Conservation (phyloP, 495 filamentous ascomycete species). For the Penicillium subrubescens region DNA sequence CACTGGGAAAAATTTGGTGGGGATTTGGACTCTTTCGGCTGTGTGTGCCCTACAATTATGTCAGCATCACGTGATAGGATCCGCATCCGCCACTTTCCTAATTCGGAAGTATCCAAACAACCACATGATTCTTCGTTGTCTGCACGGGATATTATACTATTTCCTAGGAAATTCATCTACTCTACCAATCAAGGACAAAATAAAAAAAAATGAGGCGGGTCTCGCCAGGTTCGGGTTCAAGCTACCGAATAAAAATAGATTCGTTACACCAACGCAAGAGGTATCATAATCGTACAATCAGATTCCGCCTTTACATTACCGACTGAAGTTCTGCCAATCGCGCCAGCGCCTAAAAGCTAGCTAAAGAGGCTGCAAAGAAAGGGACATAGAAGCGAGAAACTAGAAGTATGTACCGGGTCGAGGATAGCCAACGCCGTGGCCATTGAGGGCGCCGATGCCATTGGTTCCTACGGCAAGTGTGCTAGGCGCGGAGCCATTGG, state of each 20-base stretch:
- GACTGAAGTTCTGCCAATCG: slow-evolving; percentile 25
- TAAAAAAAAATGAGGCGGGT: not conserved
- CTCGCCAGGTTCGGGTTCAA: not conserved
- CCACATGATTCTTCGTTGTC: not conserved
- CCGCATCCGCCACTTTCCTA: not conserved
- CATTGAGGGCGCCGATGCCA: slow-evolving; percentile 36
- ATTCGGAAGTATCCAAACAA: not conserved
- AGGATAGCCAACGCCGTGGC: slow-evolving; percentile 43
- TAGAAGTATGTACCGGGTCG: slow-evolving; percentile 53
- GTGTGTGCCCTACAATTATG: slow-evolving; percentile 47
- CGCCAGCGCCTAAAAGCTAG: slow-evolving; percentile 30
- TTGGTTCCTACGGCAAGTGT: slow-evolving; percentile 27
- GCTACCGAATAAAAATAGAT: slow-evolving; percentile 28
- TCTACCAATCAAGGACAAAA: not conserved
- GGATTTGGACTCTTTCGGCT: slow-evolving; percentile 36
- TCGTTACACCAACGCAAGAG: slow-evolving; percentile 42
- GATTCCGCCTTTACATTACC: slow-evolving; percentile 41
- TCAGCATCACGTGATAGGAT: slow-evolving; percentile 26
- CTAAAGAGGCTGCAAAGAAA: slow-evolving; percentile 29
- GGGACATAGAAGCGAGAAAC: slow-evolving; percentile 7
- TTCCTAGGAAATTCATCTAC: not conserved
- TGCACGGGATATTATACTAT: not conserved
- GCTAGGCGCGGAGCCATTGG: slow-evolving; percentile 38
- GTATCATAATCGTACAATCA: slow-evolving; percentile 58
- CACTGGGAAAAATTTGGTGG: slow-evolving; percentile 30